Conservation (phyloP, 75 land plant species). For the Pinus albicaulis region DNA sequence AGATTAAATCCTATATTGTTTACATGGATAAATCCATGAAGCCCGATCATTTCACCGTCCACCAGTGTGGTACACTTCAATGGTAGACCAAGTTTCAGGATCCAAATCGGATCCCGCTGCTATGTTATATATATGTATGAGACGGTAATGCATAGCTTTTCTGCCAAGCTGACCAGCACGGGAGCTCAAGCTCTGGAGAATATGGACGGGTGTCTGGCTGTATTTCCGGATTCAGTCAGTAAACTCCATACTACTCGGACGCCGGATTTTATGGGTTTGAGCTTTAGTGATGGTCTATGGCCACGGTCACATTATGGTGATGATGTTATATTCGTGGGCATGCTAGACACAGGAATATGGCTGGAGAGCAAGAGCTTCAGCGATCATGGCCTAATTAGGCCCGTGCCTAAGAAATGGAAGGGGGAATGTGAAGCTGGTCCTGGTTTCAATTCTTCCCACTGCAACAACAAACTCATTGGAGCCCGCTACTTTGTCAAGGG, state of each 20-base stretch:
- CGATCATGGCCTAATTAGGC: conserved; percentile 16
- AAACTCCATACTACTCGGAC: conserved; percentile 55
- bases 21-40: conserved; percentile 30
- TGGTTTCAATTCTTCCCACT: conserved; percentile 36
- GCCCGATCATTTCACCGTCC: conserved; percentile 49
- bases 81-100: conserved; percentile 8
- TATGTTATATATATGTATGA: conserved; percentile 39
- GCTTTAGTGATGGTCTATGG: conserved; percentile 24
- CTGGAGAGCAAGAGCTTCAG: conserved; percentile 47
- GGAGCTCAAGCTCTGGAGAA: conserved; percentile 28
- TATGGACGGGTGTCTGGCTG: conserved; percentile 30
- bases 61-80: conserved; percentile 51
- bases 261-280: conserved; percentile 44
- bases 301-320: conserved; percentile 30
- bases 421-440: conserved; percentile 29
- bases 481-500: not conserved
- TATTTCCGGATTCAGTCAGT: conserved; percentile 7
- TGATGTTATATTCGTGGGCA: conserved; percentile 51
- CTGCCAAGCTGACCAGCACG: conserved; percentile 35
- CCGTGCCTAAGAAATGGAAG: conserved; percentile 16
- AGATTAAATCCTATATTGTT: conserved; percentile 40
- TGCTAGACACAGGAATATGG: conserved; percentile 39
- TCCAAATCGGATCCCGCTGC: not conserved
- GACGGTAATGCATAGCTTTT: conserved; percentile 66
- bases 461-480: conserved; percentile 50